Conservation (phyloP, 2,329 filamentous ascomycete species). For the Fusarium pseudograminearum region DNA sequence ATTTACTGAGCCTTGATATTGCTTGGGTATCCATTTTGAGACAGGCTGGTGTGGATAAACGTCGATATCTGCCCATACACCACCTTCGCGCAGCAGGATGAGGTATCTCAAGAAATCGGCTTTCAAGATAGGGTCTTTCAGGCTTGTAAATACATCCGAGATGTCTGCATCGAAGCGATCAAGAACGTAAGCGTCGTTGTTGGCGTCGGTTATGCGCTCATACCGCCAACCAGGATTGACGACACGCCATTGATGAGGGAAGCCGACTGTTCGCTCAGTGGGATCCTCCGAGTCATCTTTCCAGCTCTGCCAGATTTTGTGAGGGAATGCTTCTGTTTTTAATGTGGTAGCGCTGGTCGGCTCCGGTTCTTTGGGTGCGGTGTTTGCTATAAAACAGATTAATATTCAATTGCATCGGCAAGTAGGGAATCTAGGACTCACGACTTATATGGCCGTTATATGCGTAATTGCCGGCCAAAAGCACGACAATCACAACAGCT, state of each 20-base stretch:
- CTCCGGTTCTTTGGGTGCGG: neutral
- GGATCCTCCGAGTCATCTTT: conserved; percentile 48
- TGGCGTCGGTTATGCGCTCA: conserved; percentile 49
- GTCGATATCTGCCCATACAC: conserved; percentile 78
- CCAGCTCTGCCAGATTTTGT: conserved; percentile 52
- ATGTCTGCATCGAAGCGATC: conserved; percentile 72
- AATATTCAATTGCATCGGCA: neutral
- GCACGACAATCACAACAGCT: conserved; percentile 6
- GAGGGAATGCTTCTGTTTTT: conserved; percentile 26
- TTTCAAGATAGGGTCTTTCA: conserved; percentile 65
- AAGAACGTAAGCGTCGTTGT: conserved; percentile 61
- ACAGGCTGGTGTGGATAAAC: conserved; percentile 74
- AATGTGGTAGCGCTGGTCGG: neutral
- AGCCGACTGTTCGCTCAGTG: conserved; percentile 46
- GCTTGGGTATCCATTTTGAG: conserved; percentile 71
- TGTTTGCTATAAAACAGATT: conserved; percentile 10
- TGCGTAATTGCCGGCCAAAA: conserved; percentile 21
- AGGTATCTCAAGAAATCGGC: conserved; percentile 72
- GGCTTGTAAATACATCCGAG: conserved; percentile 60
- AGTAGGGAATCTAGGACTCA: neutral
- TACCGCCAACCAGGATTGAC: conserved; percentile 47
- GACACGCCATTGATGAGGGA: conserved; percentile 44
- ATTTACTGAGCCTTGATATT: conserved; percentile 66
- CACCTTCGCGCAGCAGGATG: conserved; percentile 74
- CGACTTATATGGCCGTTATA: conserved; percentile 18